Evolutionary conservation across 345 rosid species (phyloP).

Genomic region (Excoecaria agallocha): DNA sequence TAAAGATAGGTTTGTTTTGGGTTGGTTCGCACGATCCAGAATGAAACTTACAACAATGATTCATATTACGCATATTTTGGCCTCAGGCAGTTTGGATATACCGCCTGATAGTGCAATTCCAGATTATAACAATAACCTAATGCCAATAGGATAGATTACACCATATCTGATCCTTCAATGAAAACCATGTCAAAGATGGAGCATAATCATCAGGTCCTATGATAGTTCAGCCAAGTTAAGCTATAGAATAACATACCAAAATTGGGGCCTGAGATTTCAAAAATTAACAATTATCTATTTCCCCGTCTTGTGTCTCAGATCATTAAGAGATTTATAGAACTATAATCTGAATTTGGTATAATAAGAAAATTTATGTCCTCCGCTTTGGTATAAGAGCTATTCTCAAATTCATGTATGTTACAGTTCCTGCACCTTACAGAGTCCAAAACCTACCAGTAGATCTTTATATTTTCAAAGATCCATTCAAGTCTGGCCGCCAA

Average conservation of each 20-base stretch:
- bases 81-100: no score
- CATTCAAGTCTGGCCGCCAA: background rate
- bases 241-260: no score
- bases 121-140: no score
- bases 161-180: no score
- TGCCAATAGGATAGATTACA: background rate
- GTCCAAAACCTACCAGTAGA: slow-evolving; percentile 18
- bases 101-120: no score
- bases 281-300: slow-evolving; percentile 3
- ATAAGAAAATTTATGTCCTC: background rate
- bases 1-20: no score
- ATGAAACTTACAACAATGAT: no score
- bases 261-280: background rate
- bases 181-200: no score
- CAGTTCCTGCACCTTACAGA: slow-evolving; percentile 23
- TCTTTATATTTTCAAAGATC: slow-evolving; percentile 8
- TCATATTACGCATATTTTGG: no score
- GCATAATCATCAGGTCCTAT: background rate
- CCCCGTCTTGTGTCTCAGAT: background rate
- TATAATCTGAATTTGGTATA: background rate
- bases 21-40: no score
- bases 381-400: slow-evolving; percentile 5
- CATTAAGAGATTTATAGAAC: background rate
- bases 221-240: background rate
- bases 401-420: slow-evolving; percentile 28